Evolutionary conservation across 805 yeast genomes (phyloP), one percentile per base, ranked within the genome.

Genomic region (Tetrapisispora phaffii): DNA sequence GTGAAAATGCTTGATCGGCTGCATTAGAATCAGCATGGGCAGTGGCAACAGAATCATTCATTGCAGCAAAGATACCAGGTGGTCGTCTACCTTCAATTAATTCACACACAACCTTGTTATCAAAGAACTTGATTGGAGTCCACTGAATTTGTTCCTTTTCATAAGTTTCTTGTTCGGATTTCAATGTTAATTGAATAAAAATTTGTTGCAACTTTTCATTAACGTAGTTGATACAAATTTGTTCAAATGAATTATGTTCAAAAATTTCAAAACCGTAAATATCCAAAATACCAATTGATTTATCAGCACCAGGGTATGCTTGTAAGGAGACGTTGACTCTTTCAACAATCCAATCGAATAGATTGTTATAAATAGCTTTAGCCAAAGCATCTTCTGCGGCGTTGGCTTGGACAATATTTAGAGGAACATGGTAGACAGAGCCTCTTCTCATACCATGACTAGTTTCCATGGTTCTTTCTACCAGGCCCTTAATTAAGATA

Each of bases 11-110:
- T 67, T 88, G 96, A 65, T 93, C 99, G 2, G 97, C 97, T 17
- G 97, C 98, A 43, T 71, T 74, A 1, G 96, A 83, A 60, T 93
- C 97, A 3, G 98, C 99, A 62, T 93, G 98, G 0, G 98, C 98
- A 23, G 97, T 93, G 32, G 96, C 97, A 58, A 88, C 82, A 0
- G 97, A 90, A 70, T 93, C 98, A 66, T 90, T 93, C 67, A 93
- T 74, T 2, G 96, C 95, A 2, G 97, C 94, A 70, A 93, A 89
- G 37, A 93, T 74, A 48, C 98, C 98, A 1, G 97, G 97, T 1
- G 98, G 97, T 59, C 96, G 79, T 48, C 79, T 78, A 24, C 86
- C 83, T 67, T 93, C 99, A 59, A 93, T 93, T 60, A 93, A 74
- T 56, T 93, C 99, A 70, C 97, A 93, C 26, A 93, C 98, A 53